These are phyloP conservation scores for Exophiala viscosa DNA, from an alignment of 2,329 filamentous ascomycete species.

Conservation along the genomic window DNA sequence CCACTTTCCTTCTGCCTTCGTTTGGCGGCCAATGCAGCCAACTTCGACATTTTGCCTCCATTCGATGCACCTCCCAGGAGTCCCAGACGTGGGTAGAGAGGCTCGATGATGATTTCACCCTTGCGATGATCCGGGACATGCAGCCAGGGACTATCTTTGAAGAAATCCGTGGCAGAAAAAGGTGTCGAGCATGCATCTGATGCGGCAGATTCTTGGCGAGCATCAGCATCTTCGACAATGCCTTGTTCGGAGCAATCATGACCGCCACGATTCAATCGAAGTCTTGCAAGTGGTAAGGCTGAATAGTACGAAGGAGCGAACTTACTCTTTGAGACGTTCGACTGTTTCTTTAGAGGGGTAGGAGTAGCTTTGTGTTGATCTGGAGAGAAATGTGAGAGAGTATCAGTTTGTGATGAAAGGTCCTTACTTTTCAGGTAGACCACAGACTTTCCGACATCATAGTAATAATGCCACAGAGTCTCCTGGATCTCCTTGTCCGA, in stretches of 20 bases:
- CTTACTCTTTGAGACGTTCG: slow-evolving; percentile 18
- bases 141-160: slow-evolving; percentile 82
- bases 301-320: slow-evolving; percentile 4
- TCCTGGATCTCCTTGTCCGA: slow-evolving; percentile 76
- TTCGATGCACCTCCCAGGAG: slow-evolving; percentile 74
- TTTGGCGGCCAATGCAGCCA: slow-evolving; percentile 83
- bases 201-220: slow-evolving; percentile 14
- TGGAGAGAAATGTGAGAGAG: slow-evolving; percentile 5
- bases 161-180: slow-evolving; percentile 60
- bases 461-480: slow-evolving; percentile 92
- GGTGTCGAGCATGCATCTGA: slow-evolving; percentile 26
- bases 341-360: slow-evolving; percentile 12
- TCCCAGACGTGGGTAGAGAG: slow-evolving; percentile 57
- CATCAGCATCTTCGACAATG: slow-evolving; percentile 17
- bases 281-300: slow-evolving; percentile 6
- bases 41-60: slow-evolving; percentile 73
- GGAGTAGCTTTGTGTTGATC: slow-evolving; percentile 22
- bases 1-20: slow-evolving; percentile 68
- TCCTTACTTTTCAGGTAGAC: slow-evolving; percentile 68
- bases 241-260: slow-evolving; percentile 17
- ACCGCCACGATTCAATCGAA: slow-evolving; percentile 18
- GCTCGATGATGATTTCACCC: slow-evolving; percentile 61
- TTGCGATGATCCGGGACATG: slow-evolving; percentile 64
- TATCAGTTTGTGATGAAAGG: not conserved
- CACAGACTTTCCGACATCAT: slow-evolving; percentile 81